Conservation (phyloP, 495 filamentous ascomycete genomes). For the Astrocystis sublimbata region DNA sequence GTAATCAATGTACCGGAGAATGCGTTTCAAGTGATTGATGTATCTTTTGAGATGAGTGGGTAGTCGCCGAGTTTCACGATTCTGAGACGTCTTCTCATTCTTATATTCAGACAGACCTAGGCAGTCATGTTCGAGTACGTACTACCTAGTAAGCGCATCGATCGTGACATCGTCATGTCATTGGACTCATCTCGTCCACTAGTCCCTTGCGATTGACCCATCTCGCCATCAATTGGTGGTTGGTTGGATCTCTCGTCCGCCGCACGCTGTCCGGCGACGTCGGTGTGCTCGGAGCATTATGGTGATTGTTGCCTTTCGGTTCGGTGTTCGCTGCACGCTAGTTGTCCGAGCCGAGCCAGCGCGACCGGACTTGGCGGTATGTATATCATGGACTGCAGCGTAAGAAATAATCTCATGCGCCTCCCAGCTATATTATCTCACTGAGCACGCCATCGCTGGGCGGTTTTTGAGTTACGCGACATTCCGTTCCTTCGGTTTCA, state of each 20-base stretch:
- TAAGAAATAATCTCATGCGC: not conserved
- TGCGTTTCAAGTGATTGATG: no score
- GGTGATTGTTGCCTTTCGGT: slow-evolving; percentile 5
- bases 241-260: not conserved
- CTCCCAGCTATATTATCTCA: no score
- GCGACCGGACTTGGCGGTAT: not conserved
- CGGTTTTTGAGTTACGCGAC: no score
- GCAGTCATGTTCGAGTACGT: not conserved
- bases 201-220: no score
- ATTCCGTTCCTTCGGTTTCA: no score
- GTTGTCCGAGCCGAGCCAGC: slow-evolving; percentile 7
- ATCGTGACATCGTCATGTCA: not conserved
- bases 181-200: not conserved
- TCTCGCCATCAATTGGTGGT: no score
- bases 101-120: not conserved
- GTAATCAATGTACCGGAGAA: not conserved
- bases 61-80: not conserved
- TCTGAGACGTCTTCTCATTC: not conserved
- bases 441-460: no score
- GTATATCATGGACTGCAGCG: not conserved
- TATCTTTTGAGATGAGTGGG: no score
- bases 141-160: not conserved
- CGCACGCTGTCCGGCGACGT: not conserved
- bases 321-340: slow-evolving; percentile 9
- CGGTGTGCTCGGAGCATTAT: not conserved